Evolutionary conservation across 805 yeast species (phyloP).

Genomic region (Yarrowia sp.): DNA sequence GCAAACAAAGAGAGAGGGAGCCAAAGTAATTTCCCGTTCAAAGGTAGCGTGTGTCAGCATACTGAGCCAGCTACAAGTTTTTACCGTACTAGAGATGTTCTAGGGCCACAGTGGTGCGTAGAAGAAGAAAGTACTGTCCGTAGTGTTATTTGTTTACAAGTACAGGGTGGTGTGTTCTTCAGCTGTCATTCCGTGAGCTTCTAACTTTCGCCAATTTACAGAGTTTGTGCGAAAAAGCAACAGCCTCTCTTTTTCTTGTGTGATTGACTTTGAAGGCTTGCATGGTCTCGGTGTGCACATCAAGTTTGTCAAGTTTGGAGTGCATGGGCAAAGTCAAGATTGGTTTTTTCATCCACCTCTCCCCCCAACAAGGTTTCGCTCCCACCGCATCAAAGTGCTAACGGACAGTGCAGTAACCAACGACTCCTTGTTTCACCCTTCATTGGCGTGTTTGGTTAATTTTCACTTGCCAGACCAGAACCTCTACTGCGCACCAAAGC

Average conservation of each 20-base stretch:
- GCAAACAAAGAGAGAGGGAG: background rate
- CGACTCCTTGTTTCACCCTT: constrained; percentile 36
- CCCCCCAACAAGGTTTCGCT: background rate
- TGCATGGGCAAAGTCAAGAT: background rate
- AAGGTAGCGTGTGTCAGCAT: too few relatives aligned
- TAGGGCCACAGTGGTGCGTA: too few relatives aligned
- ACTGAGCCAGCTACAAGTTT: too few relatives aligned
- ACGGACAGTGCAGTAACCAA: background rate
- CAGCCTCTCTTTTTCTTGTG: background rate
- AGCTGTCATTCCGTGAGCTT: too few relatives aligned
- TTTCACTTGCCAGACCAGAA: constrained; percentile 6
- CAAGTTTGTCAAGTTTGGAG: background rate
- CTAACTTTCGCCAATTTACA: constrained; percentile 1
- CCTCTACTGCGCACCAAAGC: too few relatives aligned
- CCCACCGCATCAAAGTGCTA: constrained; percentile 28
- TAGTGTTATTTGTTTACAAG: too few relatives aligned
- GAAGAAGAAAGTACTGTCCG: too few relatives aligned
- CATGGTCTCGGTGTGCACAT: background rate
- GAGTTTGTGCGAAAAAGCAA: constrained; percentile 13
- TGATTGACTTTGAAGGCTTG: background rate
- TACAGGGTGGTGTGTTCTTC: too few relatives aligned
- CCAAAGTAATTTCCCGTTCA: background rate
- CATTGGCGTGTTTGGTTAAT: constrained; percentile 11
- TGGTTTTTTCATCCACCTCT: background rate
- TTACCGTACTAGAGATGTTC: too few relatives aligned